A percentile compares a stretch with the other conserved stretches of the same genome.
phyloP scores from a whole-genome alignment of 2,329 filamentous ascomycete species.

The Berkeleyomyces rouxiae region DNA sequence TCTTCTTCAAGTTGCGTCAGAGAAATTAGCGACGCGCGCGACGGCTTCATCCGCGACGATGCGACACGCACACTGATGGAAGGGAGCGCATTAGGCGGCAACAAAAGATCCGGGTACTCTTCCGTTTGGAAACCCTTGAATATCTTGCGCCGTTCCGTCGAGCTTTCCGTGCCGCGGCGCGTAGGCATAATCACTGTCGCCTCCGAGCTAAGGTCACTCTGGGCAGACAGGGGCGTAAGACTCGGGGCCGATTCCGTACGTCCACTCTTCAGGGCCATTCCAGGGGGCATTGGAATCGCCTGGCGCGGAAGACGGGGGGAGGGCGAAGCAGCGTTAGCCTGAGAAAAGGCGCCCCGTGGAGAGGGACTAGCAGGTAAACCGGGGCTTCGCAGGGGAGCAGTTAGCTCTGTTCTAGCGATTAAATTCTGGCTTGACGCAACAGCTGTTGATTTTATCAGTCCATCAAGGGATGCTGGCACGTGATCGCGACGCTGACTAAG shows the following conservation, averaged over 20 bases:
- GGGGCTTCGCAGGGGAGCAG: slow-evolving; percentile 35
- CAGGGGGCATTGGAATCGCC: slow-evolving; percentile 51
- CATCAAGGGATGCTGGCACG: slow-evolving; percentile 34
- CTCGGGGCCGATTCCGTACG: background rate
- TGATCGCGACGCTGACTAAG: slow-evolving; percentile 23
- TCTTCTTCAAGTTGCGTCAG: slow-evolving; percentile 74
- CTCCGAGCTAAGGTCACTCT: slow-evolving; percentile 18
- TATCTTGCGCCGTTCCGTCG: slow-evolving; percentile 35
- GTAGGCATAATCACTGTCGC: background rate
- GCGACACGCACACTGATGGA: slow-evolving; percentile 75
- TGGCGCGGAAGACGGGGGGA: slow-evolving; percentile 60
- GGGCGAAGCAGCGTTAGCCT: background rate
- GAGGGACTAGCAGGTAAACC: slow-evolving; percentile 44
- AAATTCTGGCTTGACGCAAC: slow-evolving; percentile 15
- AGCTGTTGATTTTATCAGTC: slow-evolving; percentile 28
- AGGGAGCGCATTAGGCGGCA: slow-evolving; percentile 76
- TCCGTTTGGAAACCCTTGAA: slow-evolving; percentile 69
- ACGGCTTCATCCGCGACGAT: slow-evolving; percentile 88
- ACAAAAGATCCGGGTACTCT: slow-evolving; percentile 68
- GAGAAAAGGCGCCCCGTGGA: slow-evolving; percentile 23
- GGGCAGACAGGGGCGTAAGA: slow-evolving; percentile 19
- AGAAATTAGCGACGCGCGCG: slow-evolving; percentile 66
- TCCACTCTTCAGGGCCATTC: background rate
- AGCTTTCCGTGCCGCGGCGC: slow-evolving; percentile 21
- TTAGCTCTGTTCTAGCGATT: slow-evolving; percentile 16